Conservation (phyloP, 2,329 filamentous ascomycete species). For the Cryphonectria nitschkei region DNA sequence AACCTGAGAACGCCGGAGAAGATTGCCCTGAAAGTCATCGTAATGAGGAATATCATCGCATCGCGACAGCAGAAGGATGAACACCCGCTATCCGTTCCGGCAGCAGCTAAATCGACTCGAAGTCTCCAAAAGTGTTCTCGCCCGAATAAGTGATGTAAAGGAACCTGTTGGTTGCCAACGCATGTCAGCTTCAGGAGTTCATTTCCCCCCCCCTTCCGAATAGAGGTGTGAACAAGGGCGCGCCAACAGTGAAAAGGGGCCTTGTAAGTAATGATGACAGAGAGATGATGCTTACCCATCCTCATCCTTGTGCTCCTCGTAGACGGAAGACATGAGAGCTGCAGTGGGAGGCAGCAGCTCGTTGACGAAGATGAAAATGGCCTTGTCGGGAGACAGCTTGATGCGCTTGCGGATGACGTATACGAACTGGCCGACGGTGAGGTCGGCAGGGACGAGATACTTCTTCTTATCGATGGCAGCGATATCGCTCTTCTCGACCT, state of each 20-base stretch:
- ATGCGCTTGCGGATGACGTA: slow-evolving; percentile 99
- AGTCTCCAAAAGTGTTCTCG: slow-evolving; percentile 92
- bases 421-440: slow-evolving; percentile 97
- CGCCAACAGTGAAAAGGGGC: neutral
- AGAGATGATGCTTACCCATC: slow-evolving; percentile 57
- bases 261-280: neutral
- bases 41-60: slow-evolving; percentile 26
- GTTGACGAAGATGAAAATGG: slow-evolving; percentile 99
- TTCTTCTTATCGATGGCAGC: slow-evolving; percentile 99
- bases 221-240: neutral
- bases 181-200: slow-evolving; percentile 21
- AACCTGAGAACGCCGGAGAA: slow-evolving; percentile 28
- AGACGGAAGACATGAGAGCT: slow-evolving; percentile 98
- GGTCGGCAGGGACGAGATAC: slow-evolving; percentile 94
- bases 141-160: slow-evolving; percentile 99
- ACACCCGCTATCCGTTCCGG: slow-evolving; percentile 11
- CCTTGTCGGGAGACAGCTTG: slow-evolving; percentile 99
- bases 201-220: neutral
- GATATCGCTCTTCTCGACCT: slow-evolving; percentile 99
- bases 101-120: slow-evolving; percentile 39
- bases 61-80: slow-evolving; percentile 14
- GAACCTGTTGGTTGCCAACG: slow-evolving; percentile 61
- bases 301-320: slow-evolving; percentile 96
- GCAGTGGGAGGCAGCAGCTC: slow-evolving; percentile 96
- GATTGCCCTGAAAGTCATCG: slow-evolving; percentile 27